A percentile compares a stretch with the other conserved stretches of the same genome.
phyloP scores from a whole-genome alignment of 129 eudicot species.

The Sambucus nigra region DNA sequence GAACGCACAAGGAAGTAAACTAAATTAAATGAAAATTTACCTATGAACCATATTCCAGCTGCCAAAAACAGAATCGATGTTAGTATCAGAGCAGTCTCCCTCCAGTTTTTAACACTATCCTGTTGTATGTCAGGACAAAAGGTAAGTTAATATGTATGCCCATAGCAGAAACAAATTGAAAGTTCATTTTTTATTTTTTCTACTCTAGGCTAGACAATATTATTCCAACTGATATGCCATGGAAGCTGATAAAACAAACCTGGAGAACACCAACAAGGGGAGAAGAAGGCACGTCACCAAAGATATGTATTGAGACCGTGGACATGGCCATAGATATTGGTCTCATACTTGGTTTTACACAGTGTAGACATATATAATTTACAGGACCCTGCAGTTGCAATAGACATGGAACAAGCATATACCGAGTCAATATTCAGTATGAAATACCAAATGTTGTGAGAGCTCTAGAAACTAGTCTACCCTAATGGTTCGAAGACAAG shows the following conservation, averaged over 20 bases:
- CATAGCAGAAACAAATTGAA: background rate
- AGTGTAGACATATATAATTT: constrained; percentile 76
- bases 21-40: too few species aligned
- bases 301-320: constrained; percentile 78
- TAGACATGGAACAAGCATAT: background rate
- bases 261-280: constrained; percentile 94
- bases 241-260: constrained; percentile 31
- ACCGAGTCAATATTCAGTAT: background rate
- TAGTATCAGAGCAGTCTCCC: constrained; percentile 55
- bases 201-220: background rate
- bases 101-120: constrained; percentile 80
- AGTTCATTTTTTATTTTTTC: too few species aligned
- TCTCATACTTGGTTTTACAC: constrained; percentile 85
- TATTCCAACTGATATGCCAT: background rate
- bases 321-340: constrained; percentile 95
- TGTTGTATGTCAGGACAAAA: constrained; percentile 19
- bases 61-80: constrained; percentile 70
- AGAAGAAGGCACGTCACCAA: constrained; percentile 95
- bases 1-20: too few species aligned
- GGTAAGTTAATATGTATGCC: background rate
- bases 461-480: too few species aligned
- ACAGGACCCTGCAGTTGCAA: constrained; percentile 76
- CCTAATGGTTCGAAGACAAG: too few species aligned
- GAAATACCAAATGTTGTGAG: too few species aligned
- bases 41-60: constrained; percentile 69